phyloP scores from a whole-genome alignment of 192 early-diverging fungal species.

The Mycoemilia scoparia region DNA sequence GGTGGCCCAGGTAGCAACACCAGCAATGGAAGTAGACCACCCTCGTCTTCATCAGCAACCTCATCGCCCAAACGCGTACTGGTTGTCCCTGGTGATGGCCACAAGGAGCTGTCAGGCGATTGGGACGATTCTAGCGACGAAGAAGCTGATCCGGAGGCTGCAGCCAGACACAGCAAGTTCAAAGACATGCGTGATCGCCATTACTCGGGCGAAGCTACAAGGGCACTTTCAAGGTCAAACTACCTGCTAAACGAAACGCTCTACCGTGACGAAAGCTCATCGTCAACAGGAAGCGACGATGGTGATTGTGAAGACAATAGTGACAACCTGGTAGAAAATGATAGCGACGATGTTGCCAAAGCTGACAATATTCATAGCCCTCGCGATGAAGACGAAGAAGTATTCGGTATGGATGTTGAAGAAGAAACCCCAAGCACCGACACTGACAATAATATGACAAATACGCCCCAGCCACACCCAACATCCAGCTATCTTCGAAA shows the following conservation, averaged over 20 bases:
- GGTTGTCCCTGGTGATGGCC: constrained; percentile 16
- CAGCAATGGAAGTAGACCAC: no score
- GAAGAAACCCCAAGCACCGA: no score
- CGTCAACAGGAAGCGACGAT: constrained; percentile 29
- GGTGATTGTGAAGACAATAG: constrained; percentile 6
- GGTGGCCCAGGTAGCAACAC: constrained; percentile 4
- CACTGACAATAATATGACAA: no score
- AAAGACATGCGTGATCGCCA: constrained; percentile 58
- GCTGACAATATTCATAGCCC: no score
- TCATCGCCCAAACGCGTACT: constrained; percentile 33
- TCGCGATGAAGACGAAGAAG: no score
- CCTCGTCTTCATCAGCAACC: constrained; percentile 28
- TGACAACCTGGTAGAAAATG: no score
- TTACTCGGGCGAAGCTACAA: constrained; percentile 84
- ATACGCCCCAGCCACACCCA: neutral
- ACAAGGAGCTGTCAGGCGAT: constrained; percentile 8
- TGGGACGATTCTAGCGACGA: constrained; percentile 23
- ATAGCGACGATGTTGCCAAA: no score
- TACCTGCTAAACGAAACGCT: constrained; percentile 20
- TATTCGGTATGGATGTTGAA: no score
- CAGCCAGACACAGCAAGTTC: constrained; percentile 52
- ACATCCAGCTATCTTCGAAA: neutral
- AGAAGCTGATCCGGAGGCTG: constrained; percentile 11
- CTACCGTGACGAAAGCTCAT: constrained; percentile 35
- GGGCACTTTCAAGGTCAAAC: constrained; percentile 34